Evolutionary conservation across 2,329 filamentous ascomycete species (phyloP).

Genomic region (Proliferodiscus dingleyae): DNA sequence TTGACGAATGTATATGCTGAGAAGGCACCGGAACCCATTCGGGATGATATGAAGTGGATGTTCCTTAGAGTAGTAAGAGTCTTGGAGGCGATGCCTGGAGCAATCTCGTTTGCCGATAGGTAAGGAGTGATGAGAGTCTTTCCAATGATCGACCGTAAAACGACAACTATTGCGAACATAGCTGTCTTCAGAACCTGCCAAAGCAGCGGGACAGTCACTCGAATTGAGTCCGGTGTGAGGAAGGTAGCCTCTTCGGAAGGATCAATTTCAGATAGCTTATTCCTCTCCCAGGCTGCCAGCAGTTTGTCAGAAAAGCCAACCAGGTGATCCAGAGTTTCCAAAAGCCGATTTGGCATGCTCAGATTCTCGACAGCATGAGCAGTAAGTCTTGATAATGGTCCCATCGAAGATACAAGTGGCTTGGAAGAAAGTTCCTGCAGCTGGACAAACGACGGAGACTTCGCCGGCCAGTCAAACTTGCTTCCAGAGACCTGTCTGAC

Average conservation of each 20-base stretch:
- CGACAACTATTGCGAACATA: slow-evolving; percentile 60
- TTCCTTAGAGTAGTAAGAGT: slow-evolving; percentile 59
- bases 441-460: slow-evolving; percentile 52
- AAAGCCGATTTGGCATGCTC: slow-evolving; percentile 38
- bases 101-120: slow-evolving; percentile 45
- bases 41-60: slow-evolving; percentile 64
- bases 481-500: slow-evolving; percentile 44
- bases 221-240: slow-evolving; percentile 52
- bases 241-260: slow-evolving; percentile 52
- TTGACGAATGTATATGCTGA: slow-evolving; percentile 68
- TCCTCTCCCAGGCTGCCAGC: slow-evolving; percentile 61
- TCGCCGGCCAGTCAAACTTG: slow-evolving; percentile 54
- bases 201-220: slow-evolving; percentile 54
- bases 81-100: slow-evolving; percentile 56
- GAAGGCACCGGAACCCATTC: slow-evolving; percentile 58
- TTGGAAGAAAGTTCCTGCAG: slow-evolving; percentile 51
- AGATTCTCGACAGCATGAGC: slow-evolving; percentile 57
- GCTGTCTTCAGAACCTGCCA: slow-evolving; percentile 62
- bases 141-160: slow-evolving; percentile 54
- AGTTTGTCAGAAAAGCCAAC: slow-evolving; percentile 41
- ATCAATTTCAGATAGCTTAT: slow-evolving; percentile 63
- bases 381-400: slow-evolving; percentile 57
- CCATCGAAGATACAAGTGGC: slow-evolving; percentile 55
- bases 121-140: slow-evolving; percentile 51
- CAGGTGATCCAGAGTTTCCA: slow-evolving; percentile 47